These are phyloP conservation scores for Globisporangium polare DNA, from an alignment of 352 stramenopile genomes.

Conservation along the genomic window DNA sequence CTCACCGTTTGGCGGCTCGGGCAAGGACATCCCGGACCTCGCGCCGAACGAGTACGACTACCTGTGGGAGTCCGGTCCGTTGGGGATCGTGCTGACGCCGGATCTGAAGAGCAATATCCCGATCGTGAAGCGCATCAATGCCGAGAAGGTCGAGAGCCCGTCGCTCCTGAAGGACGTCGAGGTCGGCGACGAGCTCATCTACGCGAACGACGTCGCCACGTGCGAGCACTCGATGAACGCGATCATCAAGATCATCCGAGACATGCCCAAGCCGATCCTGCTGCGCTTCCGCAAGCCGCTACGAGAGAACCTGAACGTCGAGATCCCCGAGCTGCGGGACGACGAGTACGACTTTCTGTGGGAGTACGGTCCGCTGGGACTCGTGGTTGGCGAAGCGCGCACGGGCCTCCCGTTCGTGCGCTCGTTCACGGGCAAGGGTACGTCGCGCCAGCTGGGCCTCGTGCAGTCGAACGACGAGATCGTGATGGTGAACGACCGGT, in stretches of 20 bases:
- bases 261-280: conserved; percentile 75
- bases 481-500: conserved; percentile 71
- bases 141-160: conserved; percentile 42
- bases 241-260: conserved; percentile 74
- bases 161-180: conserved; percentile 43
- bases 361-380: conserved; percentile 71
- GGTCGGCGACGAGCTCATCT: conserved; percentile 70
- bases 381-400: conserved; percentile 62
- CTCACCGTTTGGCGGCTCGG: conserved; percentile 45
- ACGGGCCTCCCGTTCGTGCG: conserved; percentile 65
- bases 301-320: conserved; percentile 38
- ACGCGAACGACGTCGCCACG: conserved; percentile 73
- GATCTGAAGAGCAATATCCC: conserved; percentile 67
- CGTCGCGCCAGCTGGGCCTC: conserved; percentile 58
- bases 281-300: conserved; percentile 69
- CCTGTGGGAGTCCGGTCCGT: conserved; percentile 58
- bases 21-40: conserved; percentile 46
- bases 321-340: conserved; percentile 44
- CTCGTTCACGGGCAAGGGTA: conserved; percentile 79
- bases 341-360: conserved; percentile 85
- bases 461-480: conserved; percentile 81
- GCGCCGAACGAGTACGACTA: conserved; percentile 83
- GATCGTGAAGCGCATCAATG: conserved; percentile 72
- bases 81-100: conserved; percentile 71
- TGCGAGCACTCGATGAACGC: conserved; percentile 66